phyloP scores from a whole-genome alignment of 495 filamentous ascomycete species.

The Neurospora intermedia region DNA sequence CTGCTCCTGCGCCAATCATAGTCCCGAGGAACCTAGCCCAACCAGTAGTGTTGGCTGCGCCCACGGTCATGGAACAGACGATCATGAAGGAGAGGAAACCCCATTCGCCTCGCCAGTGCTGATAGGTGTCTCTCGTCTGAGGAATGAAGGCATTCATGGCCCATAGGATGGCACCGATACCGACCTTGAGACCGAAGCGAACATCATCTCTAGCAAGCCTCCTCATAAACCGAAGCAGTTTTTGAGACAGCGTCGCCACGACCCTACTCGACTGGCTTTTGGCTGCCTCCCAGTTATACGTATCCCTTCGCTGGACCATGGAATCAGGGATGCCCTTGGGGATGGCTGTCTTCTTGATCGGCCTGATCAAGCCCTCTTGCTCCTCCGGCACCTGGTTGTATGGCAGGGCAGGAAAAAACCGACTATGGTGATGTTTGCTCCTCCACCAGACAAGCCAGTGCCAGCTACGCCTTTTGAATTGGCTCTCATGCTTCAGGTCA shows the following conservation, averaged over 20 bases:
- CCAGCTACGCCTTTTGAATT: slow-evolving; percentile 61
- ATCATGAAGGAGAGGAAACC: slow-evolving; percentile 95
- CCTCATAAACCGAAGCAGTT: slow-evolving; percentile 25
- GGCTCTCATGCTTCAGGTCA: slow-evolving; percentile 59
- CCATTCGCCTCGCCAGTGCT: slow-evolving; percentile 93
- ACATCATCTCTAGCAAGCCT: slow-evolving; percentile 43
- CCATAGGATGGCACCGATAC: slow-evolving; percentile 75
- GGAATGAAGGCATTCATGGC: slow-evolving; percentile 78
- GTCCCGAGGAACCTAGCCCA: slow-evolving; percentile 82
- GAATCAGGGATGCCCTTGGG: slow-evolving; percentile 38
- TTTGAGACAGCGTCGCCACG: slow-evolving; percentile 27
- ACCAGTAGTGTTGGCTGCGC: slow-evolving; percentile 86
- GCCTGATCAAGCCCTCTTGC: slow-evolving; percentile 25
- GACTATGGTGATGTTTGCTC: slow-evolving; percentile 11
- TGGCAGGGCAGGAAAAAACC: slow-evolving; percentile 21
- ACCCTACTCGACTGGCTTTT: slow-evolving; percentile 22
- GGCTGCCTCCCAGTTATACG: slow-evolving; percentile 31
- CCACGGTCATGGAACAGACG: slow-evolving; percentile 94
- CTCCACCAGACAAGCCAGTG: slow-evolving; percentile 81
- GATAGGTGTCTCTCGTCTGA: slow-evolving; percentile 65
- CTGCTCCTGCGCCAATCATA: slow-evolving; percentile 64
- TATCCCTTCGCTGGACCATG: slow-evolving; percentile 31
- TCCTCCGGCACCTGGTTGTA: slow-evolving; percentile 46
- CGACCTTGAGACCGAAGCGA: slow-evolving; percentile 83
- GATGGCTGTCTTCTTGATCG: slow-evolving; percentile 34